A percentile compares a stretch with the other conserved stretches of the same genome.
Conservation (phyloP, 495 filamentous ascomycete genomes). For the Apodospora peruviana region DNA sequence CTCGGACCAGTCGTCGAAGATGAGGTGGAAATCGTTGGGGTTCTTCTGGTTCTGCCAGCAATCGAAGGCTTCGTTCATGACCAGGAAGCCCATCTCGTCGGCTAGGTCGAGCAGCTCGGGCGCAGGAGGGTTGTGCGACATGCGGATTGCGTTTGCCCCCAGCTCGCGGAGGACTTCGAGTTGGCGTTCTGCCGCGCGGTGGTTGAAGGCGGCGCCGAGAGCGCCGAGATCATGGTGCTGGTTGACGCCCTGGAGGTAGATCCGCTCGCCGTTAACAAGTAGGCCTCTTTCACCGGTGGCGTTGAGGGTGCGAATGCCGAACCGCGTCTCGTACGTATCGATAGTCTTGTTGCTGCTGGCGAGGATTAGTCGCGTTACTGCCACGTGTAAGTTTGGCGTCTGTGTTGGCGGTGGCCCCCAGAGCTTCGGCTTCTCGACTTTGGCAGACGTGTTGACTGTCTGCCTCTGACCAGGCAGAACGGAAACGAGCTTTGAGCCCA, state of each 20-base stretch:
- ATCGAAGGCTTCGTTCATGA: slow-evolving; percentile 49
- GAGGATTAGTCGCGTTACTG: slow-evolving; percentile 31
- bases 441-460: slow-evolving; percentile 28
- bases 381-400: slow-evolving; percentile 40
- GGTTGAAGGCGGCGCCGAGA: slow-evolving; percentile 40
- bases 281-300: slow-evolving; percentile 28
- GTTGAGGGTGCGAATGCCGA: slow-evolving; percentile 38
- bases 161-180: slow-evolving; percentile 40
- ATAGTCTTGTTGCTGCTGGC: slow-evolving; percentile 27
- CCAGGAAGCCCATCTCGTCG: slow-evolving; percentile 51
- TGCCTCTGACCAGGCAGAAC: slow-evolving; percentile 24
- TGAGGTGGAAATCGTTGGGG: slow-evolving; percentile 39
- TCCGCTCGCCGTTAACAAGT: slow-evolving; percentile 32
- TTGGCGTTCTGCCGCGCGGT: slow-evolving; percentile 38
- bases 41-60: slow-evolving; percentile 34
- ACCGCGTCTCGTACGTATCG: slow-evolving; percentile 42
- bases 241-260: slow-evolving; percentile 36
- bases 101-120: slow-evolving; percentile 52
- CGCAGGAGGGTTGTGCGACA: slow-evolving; percentile 46
- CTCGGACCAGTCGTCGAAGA: slow-evolving; percentile 45
- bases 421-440: slow-evolving; percentile 32
- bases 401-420: slow-evolving; percentile 44
- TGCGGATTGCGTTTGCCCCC: slow-evolving; percentile 43
- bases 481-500: slow-evolving; percentile 11
- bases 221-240: slow-evolving; percentile 46